Evolutionary conservation across 768 basidiomycete species (phyloP), one percentile per base, ranked within the genome.

Genomic region (Termitomyces sp.): DNA sequence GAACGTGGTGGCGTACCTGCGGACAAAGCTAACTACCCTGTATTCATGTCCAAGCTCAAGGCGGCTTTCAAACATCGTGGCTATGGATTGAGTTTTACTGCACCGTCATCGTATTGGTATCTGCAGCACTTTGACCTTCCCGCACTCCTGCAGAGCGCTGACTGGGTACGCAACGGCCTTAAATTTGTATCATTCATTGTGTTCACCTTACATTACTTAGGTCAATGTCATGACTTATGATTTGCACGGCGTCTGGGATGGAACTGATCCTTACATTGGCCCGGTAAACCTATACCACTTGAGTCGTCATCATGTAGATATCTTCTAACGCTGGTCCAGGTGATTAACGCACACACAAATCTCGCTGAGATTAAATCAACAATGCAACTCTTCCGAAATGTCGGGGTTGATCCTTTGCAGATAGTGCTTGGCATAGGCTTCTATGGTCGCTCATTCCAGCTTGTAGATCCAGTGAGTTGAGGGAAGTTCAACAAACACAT

Each of bases 381-480:
- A 36, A 57, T 32, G 59, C 68, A 51, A 32, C 46, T 69, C 40
- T 54, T 68, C 31, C 10, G 32, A 12, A 57, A 69, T 15, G 59
- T 69, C 34, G 59, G 56, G 36, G 15, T 55, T 3, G n/a, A 37
- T 42, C 53, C 53, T 42, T 42, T 25, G 3, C 53, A 55, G 38
- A 55, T 55, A 37, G 53, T 55, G 25, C 59, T 69, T 4, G 68
- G 68, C 20, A 42, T 69, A 37, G 67, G 68, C 17, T 69, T 68
- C 57, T 65, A 65, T 40, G 68, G 68, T 47, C 60, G 63, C 37
- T 63, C 60, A 4, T 67, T 66, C 29, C 61, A 60, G 17, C 67
- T 68, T 31, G 45, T 61, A 29, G 60, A 67, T 48, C 61, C 61
- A n/a, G 51, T 52, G 36, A 52, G 34, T 25, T 37, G 17, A 52